Evolutionary conservation across 2,329 filamentous ascomycete species (phyloP).

Genomic region (Aureobasidium sp.): DNA sequence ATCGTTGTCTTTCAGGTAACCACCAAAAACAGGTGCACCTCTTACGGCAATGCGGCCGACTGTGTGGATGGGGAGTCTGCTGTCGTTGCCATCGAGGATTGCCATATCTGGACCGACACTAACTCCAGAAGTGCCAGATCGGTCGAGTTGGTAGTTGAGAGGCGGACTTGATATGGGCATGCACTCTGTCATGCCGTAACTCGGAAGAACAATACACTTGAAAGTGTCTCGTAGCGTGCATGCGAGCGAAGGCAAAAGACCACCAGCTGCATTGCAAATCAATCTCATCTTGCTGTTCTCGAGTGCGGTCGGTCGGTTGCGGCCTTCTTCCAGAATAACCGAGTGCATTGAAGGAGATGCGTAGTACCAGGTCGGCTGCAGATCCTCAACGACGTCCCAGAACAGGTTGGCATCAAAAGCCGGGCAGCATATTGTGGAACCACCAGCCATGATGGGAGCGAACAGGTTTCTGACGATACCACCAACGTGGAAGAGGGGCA

Average conservation of each 20-base stretch:
- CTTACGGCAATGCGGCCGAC: conserved; percentile 44
- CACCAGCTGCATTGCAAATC: conserved; percentile 49
- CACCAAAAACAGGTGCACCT: conserved; percentile 43
- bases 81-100: conserved; percentile 38
- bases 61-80: conserved; percentile 23
- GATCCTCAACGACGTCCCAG: conserved; percentile 45
- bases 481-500: conserved; percentile 48
- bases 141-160: conserved; percentile 43
- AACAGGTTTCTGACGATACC: conserved; percentile 48
- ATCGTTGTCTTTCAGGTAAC: conserved; percentile 40
- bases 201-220: conserved; percentile 44
- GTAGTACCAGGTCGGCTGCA: conserved; percentile 48
- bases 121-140: conserved; percentile 45
- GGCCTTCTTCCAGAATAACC: conserved; percentile 42
- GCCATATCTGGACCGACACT: conserved; percentile 44
- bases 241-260: conserved; percentile 44
- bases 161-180: conserved; percentile 51
- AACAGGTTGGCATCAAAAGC: conserved; percentile 48
- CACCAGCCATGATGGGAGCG: conserved; percentile 45
- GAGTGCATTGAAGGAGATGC: conserved; percentile 50
- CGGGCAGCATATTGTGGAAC: conserved; percentile 45
- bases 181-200: conserved; percentile 53
- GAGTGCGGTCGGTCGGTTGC: conserved; percentile 32
- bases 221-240: conserved; percentile 42
- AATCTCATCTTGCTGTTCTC: conserved; percentile 39